A percentile compares a stretch with the other conserved stretches of the same genome.
phyloP scores from a whole-genome alignment of 768 basidiomycete genomes.

The Serendipita sp. region DNA sequence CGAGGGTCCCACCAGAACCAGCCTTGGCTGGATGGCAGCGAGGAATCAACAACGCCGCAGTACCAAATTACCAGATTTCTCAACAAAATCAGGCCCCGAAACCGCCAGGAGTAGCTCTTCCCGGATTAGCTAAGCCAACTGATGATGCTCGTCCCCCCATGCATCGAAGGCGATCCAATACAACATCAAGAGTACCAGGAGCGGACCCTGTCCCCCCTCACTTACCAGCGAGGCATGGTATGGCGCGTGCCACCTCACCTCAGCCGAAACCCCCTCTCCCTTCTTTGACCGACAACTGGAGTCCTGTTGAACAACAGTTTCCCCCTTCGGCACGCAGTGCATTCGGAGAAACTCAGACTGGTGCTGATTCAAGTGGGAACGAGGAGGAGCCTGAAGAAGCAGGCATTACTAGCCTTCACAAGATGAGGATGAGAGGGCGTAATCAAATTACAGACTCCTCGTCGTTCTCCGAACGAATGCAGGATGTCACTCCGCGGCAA shows the following conservation, averaged over 20 bases:
- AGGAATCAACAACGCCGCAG: background rate
- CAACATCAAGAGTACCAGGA: background rate
- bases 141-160: background rate
- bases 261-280: background rate
- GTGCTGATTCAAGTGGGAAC: conserved; percentile 22
- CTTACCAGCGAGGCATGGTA: background rate
- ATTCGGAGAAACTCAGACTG: conserved; percentile 18
- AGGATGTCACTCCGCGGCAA: conserved; percentile 22
- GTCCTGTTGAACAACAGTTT: conserved; percentile 20
- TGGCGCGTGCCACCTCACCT: background rate
- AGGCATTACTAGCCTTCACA: background rate
- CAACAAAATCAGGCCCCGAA: background rate
- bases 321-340: conserved; percentile 17
- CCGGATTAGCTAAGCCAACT: background rate
- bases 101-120: background rate
- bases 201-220: background rate
- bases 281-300: conserved; percentile 33
- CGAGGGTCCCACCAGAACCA: background rate
- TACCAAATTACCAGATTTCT: background rate
- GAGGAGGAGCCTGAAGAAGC: conserved; percentile 38
- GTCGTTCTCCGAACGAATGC: background rate
- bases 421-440: background rate
- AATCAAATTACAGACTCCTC: background rate
- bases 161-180: background rate
- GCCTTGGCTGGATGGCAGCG: background rate